Evolutionary conservation across 1,284 basidiomycete genomes (phyloP), one percentile per base, ranked within the genome.

Genomic region (Cryptococcus sp.): DNA sequence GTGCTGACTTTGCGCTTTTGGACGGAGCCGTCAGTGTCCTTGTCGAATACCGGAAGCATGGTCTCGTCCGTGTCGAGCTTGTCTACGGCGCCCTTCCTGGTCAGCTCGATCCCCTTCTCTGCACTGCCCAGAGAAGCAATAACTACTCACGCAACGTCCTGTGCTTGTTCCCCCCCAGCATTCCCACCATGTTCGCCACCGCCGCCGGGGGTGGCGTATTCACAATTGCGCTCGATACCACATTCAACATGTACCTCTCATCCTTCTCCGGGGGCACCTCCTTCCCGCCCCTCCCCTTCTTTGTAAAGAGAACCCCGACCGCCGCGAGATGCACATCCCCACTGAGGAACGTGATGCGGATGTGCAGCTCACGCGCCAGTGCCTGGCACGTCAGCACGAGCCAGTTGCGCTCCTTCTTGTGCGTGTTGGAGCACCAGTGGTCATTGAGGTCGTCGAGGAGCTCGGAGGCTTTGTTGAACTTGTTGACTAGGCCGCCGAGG

Each of bases 361-460:
- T 75, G 21, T 82, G 80, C 69, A 83, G 83, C 46, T 77, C 74
- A 46, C 77, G 75, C 0, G 91, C 87, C 57, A 89, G 80, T 28
- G 81, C 77, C 71, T 95, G 91, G 57, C 90, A 79, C 66, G 87
- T 82, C 59, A 87, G 82, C 37, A 98, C 84, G 16, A 98, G 81
- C 85, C 85, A 87, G 73, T 98, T 98, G 51, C 95, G 85, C 75
- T 98, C 95, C 77, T 82, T 81, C 85, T 96, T 94, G 75, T 93
- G 91, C 3, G 77, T 72, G 59, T 85, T 86, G 23, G 89, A 84
- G 11, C 89, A 91, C 90, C 90, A 93, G 68, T 92, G 90, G 70
- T 93, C 91, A 67, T 91, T 91, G 73, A 96, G 81, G 78, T 97
- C 93, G 77, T 98, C 93, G 52, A 96, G 81, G 42, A 96, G 78